These are phyloP conservation scores for Claviceps paspali DNA, from an alignment of 2,329 filamentous ascomycete genomes.

Conservation along the genomic window DNA sequence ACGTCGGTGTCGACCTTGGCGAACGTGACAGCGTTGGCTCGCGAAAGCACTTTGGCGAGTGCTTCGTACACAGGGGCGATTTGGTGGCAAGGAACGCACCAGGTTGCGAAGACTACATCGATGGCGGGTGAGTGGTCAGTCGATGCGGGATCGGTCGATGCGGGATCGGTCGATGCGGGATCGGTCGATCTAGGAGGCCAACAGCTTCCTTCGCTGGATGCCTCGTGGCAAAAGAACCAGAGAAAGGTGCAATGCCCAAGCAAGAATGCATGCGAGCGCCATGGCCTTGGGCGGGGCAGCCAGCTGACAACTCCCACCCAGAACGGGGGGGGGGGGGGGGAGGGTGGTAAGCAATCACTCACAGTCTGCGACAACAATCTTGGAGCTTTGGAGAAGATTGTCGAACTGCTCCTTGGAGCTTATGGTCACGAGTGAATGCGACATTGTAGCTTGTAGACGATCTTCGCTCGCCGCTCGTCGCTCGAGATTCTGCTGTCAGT, in stretches of 20 bases:
- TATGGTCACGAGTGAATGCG: constrained; percentile 15
- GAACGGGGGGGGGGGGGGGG: constrained; percentile 4
- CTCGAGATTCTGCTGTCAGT: not conserved
- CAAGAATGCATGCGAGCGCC: no score
- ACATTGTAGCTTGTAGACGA: constrained; percentile 14
- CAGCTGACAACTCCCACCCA: no score
- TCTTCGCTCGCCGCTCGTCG: not conserved
- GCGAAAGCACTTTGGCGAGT: constrained; percentile 55
- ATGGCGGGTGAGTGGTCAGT: constrained; percentile 1
- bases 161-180: no score
- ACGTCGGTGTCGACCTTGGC: constrained; percentile 73
- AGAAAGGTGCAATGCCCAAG: no score
- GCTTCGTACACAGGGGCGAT: constrained; percentile 74
- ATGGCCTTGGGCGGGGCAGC: no score
- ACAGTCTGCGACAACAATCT: constrained; percentile 82
- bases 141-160: no score
- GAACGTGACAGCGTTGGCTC: constrained; percentile 62
- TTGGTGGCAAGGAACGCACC: constrained; percentile 70
- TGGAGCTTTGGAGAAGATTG: constrained; percentile 52
- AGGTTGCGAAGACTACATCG: constrained; percentile 65
- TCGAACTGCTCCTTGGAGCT: constrained; percentile 48
- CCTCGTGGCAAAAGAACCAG: no score
- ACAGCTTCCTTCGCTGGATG: no score
- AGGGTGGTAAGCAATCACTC: constrained; percentile 32
- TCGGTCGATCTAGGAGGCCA: no score